phyloP scores from a whole-genome alignment of 139 green algal species.

The Auxenochlorella pyrenoidosa region DNA sequence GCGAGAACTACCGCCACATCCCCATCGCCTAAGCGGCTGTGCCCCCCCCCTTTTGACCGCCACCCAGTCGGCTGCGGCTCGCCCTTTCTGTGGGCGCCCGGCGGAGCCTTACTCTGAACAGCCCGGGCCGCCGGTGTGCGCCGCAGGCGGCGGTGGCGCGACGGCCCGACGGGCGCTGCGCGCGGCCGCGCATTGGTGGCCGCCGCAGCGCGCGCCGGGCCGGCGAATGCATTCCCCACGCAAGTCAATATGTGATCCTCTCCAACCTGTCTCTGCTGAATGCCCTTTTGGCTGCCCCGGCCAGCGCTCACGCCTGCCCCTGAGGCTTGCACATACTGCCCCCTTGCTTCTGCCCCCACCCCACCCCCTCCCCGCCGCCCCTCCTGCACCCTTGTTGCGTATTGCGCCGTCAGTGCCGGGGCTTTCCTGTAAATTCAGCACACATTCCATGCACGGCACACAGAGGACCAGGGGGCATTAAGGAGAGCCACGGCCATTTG shows the following conservation, averaged over 20 bases:
- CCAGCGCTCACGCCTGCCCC: background rate
- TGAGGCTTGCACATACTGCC: background rate
- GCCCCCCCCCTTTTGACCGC: background rate
- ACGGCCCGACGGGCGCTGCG: background rate
- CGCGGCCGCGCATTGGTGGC: background rate
- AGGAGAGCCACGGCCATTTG: too few relatives aligned
- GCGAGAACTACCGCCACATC: constrained; percentile 78
- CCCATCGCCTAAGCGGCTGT: background rate
- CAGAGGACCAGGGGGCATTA: too few relatives aligned
- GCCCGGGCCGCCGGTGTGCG: background rate
- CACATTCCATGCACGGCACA: too few relatives aligned
- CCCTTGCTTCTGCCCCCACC: background rate
- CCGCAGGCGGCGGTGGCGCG: background rate
- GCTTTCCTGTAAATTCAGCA: background rate
- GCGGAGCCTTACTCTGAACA: background rate
- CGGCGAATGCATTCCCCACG: background rate
- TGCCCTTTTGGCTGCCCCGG: background rate
- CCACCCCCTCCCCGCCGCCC: too few relatives aligned
- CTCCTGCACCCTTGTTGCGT: background rate
- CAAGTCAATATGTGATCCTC: background rate
- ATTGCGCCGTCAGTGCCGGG: background rate
- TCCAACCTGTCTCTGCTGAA: background rate
- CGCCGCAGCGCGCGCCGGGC: background rate
- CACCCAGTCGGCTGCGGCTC: background rate
- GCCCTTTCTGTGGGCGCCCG: background rate